Conservation (phyloP, 2,329 filamentous ascomycete genomes). For the Monosporascus sp. region DNA sequence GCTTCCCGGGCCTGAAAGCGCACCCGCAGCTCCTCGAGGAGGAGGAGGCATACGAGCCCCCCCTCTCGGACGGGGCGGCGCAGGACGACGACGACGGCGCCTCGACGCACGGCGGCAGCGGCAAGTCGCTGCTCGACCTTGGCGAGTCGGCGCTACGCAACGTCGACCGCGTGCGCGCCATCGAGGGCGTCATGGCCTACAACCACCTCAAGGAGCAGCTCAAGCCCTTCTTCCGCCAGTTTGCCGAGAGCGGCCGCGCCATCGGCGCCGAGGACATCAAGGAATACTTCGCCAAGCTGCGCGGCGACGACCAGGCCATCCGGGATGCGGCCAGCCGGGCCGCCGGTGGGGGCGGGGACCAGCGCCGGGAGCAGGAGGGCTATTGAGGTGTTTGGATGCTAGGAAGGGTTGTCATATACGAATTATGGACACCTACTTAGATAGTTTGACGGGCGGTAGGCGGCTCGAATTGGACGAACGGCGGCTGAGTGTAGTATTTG, state of each 20-base stretch:
- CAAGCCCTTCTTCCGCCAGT: constrained; percentile 90
- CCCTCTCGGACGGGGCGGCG: constrained; percentile 62
- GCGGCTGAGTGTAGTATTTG: too few relatives aligned
- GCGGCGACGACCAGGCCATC: constrained; percentile 77
- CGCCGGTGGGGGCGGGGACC: constrained; percentile 21
- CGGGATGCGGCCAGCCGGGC: constrained; percentile 50
- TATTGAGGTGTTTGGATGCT: neutral
- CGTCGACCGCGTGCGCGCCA: constrained; percentile 86
- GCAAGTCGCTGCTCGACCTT: constrained; percentile 79
- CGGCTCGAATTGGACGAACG: too few relatives aligned
- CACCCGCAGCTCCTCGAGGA: constrained; percentile 85
- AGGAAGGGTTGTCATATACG: too few relatives aligned
- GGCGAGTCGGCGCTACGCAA: constrained; percentile 89
- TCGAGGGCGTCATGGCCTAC: constrained; percentile 97
- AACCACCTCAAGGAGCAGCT: constrained; percentile 93
- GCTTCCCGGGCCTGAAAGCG: constrained; percentile 65
- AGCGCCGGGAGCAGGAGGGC: neutral
- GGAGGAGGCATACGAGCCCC: constrained; percentile 90
- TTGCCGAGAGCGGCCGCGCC: constrained; percentile 81
- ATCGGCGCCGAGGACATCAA: constrained; percentile 96
- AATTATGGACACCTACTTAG: too few relatives aligned
- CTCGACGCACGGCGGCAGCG: constrained; percentile 61
- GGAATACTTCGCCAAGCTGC: constrained; percentile 86
- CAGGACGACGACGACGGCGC: constrained; percentile 48
- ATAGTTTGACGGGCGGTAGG: too few relatives aligned